phyloP scores from a whole-genome alignment of 2,329 filamentous ascomycete genomes.

The Xylariaceae sp. region DNA sequence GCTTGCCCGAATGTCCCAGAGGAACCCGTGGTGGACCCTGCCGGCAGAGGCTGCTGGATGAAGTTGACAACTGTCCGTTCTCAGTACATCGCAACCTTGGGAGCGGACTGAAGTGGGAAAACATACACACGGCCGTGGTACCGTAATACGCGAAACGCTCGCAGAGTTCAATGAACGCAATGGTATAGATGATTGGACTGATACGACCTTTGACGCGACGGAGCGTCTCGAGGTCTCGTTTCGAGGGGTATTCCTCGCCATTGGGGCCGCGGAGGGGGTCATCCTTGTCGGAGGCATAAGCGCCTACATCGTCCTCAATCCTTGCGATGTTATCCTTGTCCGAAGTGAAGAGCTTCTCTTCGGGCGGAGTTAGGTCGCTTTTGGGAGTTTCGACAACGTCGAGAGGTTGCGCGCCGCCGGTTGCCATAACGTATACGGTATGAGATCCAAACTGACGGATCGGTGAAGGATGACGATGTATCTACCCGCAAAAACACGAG shows the following conservation, averaged over 20 bases:
- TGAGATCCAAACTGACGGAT: neutral
- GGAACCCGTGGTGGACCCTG: constrained; percentile 50
- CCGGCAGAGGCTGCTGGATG: constrained; percentile 31
- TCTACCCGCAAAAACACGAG: neutral
- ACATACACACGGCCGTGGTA: constrained; percentile 55
- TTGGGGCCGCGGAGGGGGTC: constrained; percentile 26
- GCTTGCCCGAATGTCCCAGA: constrained; percentile 37
- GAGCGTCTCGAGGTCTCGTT: constrained; percentile 19
- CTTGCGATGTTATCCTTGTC: constrained; percentile 2
- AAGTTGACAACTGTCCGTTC: constrained; percentile 50
- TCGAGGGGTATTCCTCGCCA: constrained; percentile 23
- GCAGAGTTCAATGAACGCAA: constrained; percentile 30
- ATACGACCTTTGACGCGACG: constrained; percentile 23
- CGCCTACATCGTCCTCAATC: constrained; percentile 10
- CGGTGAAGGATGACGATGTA: neutral
- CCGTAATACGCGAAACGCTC: constrained; percentile 63
- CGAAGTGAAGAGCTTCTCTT: constrained; percentile 15
- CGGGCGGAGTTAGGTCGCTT: constrained; percentile 4
- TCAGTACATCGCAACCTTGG: neutral
- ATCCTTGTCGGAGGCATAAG: constrained; percentile 22
- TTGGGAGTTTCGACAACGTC: constrained; percentile 19
- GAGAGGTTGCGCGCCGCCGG: constrained; percentile 14
- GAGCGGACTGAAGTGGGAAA: neutral
- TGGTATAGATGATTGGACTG: constrained; percentile 21
- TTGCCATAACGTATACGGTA: constrained; percentile 23